Evolutionary conservation across 345 rosid genomes (phyloP).

Genomic region (Citropsis articulata): DNA sequence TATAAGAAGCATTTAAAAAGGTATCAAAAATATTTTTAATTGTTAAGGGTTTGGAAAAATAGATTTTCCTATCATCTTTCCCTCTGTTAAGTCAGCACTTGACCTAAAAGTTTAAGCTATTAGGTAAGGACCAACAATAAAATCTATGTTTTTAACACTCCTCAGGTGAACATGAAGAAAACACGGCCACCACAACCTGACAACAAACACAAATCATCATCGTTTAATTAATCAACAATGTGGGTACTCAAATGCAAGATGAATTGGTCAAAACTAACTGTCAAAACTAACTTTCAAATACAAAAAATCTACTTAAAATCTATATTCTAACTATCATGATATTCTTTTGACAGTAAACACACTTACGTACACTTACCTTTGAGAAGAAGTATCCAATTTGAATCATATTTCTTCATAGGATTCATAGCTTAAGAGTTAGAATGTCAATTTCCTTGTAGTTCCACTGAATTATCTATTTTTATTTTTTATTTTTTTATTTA

Average conservation of each 20-base stretch:
- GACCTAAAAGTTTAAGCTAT: no score
- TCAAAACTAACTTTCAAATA: no score
- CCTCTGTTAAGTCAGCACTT: neutral
- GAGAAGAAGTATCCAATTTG: no score
- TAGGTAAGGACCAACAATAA: no score
- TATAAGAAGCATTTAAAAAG: neutral
- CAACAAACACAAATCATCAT: no score
- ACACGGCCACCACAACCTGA: no score
- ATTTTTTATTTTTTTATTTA: no score
- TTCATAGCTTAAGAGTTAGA: constrained; percentile 1
- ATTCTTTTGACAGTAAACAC: neutral
- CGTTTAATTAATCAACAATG: no score
- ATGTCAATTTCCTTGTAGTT: neutral
- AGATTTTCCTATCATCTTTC: neutral
- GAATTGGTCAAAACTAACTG: no score
- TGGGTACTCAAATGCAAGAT: no score
- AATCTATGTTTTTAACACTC: no score
- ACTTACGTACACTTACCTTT: neutral
- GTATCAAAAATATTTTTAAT: neutral
- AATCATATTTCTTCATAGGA: neutral
- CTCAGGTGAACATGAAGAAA: no score
- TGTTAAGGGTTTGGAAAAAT: neutral
- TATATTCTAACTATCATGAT: neutral
- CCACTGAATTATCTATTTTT: neutral
- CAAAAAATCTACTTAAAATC: neutral